phyloP scores from a whole-genome alignment of 164 flowering plant species.

The Stephania cephalantha region DNA sequence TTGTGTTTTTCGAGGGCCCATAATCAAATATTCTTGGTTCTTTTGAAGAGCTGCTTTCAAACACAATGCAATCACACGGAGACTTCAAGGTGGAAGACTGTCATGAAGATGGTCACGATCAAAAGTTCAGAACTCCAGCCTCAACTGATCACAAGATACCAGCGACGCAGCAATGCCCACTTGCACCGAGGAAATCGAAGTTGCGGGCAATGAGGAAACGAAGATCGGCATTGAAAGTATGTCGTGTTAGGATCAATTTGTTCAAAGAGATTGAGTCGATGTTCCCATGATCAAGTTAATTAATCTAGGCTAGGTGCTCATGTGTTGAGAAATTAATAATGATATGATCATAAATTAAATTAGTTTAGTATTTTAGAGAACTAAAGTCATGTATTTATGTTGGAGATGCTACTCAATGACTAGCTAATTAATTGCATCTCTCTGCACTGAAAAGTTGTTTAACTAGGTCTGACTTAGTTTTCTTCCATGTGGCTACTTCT shows the following conservation, averaged over 20 bases:
- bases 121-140: not conserved
- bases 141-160: not conserved
- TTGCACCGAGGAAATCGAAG: not conserved
- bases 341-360: no score
- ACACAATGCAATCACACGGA: not conserved
- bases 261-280: not conserved
- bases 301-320: not conserved
- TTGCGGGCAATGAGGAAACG: not conserved
- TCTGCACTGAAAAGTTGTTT: no score
- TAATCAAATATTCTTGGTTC: not conserved
- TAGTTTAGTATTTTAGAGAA: no score
- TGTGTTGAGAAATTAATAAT: no score
- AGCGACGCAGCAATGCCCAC: not conserved
- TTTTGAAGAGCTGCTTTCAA: not conserved
- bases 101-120: not conserved
- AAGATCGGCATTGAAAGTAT: not conserved
- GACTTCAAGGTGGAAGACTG: not conserved
- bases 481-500: no score
- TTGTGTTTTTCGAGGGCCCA: not conserved
- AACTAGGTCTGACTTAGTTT: no score
- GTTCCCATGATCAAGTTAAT: not conserved
- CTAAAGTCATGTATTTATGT: no score
- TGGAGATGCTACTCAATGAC: no score
- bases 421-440: no score
- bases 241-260: not conserved